These are phyloP conservation scores for Primulina eburnea DNA, from an alignment of 257 asterid species.

Conservation along the genomic window DNA sequence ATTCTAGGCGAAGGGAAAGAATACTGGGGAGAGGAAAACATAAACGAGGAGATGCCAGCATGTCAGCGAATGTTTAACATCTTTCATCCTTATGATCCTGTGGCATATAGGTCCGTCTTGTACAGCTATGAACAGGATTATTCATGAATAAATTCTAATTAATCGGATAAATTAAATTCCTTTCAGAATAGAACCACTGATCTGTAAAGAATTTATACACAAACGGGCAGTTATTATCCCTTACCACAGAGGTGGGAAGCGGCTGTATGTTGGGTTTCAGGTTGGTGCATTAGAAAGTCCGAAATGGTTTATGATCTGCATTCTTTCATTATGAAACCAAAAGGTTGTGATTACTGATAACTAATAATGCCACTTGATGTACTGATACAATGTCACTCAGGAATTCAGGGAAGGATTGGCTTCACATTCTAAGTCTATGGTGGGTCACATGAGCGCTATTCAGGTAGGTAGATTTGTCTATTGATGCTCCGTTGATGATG, in stretches of 20 bases:
- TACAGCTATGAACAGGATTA: conserved; percentile 10
- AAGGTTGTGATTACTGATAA: background rate
- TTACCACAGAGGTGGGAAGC: conserved; percentile 95
- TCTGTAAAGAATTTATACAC: conserved; percentile 69
- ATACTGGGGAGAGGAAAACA: conserved; percentile 52
- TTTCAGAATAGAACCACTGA: conserved; percentile 83
- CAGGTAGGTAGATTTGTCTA: conserved; percentile 42
- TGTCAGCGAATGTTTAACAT: conserved; percentile 54
- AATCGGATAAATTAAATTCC: conserved; percentile 11
- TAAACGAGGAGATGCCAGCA: conserved; percentile 54
- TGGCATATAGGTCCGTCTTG: conserved; percentile 53
- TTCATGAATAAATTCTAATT: conserved; percentile 20
- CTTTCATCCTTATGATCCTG: conserved; percentile 60
- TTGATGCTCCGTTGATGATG: background rate
- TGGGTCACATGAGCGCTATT: conserved; percentile 48
- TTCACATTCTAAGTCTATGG: conserved; percentile 63
- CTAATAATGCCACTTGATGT: background rate
- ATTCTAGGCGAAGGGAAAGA: conserved; percentile 41
- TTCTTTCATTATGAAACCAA: background rate
- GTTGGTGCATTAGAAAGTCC: conserved; percentile 33
- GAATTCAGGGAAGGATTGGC: conserved; percentile 81
- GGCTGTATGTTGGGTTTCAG: conserved; percentile 83
- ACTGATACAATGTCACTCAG: conserved; percentile 43
- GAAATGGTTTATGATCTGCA: conserved; percentile 1
- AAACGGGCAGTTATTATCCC: conserved; percentile 84